A percentile compares a stretch with the other conserved stretches of the same genome.
phyloP scores from a whole-genome alignment of 208 protist species.

The Cochliopodium minus region DNA sequence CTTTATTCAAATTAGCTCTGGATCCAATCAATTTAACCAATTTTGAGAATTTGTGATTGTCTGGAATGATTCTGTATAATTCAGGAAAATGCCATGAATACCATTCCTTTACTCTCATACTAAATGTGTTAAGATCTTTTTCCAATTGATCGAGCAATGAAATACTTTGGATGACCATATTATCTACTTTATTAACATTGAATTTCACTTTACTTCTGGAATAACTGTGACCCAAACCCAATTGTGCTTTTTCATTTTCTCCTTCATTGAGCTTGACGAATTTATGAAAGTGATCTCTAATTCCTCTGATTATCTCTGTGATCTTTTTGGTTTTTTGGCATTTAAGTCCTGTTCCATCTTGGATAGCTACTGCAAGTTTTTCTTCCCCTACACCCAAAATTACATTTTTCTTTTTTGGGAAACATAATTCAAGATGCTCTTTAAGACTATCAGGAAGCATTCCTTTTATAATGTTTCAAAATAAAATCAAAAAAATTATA shows the following conservation, averaged over 20 bases:
- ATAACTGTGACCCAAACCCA: constrained; percentile 92
- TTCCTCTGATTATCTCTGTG: constrained; percentile 69
- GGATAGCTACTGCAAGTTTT: constrained; percentile 78
- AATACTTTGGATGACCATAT: constrained; percentile 97
- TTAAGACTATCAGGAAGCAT: constrained; percentile 59
- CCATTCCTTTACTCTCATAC: constrained; percentile 97
- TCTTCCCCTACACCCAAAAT: constrained; percentile 79
- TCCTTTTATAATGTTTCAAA: background rate
- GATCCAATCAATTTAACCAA: constrained; percentile 63
- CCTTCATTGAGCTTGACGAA: constrained; percentile 70
- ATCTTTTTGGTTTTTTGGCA: constrained; percentile 58
- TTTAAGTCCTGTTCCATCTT: constrained; percentile 61
- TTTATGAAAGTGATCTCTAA: constrained; percentile 80
- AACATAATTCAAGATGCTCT: constrained; percentile 75
- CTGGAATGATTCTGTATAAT: constrained; percentile 79
- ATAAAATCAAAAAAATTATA: background rate
- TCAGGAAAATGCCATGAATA: constrained; percentile 99
- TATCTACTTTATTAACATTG: constrained; percentile 92
- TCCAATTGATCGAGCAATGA: constrained; percentile 93
- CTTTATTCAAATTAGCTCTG: constrained; percentile 43
- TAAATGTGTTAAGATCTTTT: constrained; percentile 98
- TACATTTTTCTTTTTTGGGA: constrained; percentile 57
- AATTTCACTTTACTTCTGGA: constrained; percentile 96
- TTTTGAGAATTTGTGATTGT: constrained; percentile 80
- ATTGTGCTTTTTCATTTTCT: constrained; percentile 84